A percentile compares a stretch with the other conserved stretches of the same genome.
Conservation (phyloP, 257 asterid genomes). For the Solanum tacnaense region DNA sequence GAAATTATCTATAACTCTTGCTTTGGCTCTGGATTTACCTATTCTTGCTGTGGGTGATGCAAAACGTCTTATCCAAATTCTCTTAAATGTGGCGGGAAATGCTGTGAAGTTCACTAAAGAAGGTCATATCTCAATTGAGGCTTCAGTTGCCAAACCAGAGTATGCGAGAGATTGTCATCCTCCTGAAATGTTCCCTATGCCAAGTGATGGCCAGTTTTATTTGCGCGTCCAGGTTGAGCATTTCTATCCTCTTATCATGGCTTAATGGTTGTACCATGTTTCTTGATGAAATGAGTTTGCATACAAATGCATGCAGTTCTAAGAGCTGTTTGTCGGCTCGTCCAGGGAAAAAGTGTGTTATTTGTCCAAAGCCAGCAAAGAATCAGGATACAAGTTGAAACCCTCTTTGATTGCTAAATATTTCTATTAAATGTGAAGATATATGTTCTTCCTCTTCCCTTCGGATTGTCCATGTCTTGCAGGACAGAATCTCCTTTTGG, state of each 20-base stretch:
- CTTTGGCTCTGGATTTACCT: conserved; percentile 45
- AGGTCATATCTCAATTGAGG: conserved; percentile 44
- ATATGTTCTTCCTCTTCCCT: background rate
- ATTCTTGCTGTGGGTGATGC: conserved; percentile 50
- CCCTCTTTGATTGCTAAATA: background rate
- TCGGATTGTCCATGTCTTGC: background rate
- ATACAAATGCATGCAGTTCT: background rate
- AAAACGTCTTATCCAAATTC: conserved; percentile 50
- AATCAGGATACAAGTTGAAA: background rate
- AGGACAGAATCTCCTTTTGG: background rate
- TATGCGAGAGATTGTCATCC: conserved; percentile 36
- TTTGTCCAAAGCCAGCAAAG: background rate
- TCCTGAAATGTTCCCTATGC: conserved; percentile 24
- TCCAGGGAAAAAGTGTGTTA: background rate
- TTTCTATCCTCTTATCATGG: background rate
- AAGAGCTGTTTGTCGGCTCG: background rate
- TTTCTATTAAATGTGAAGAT: background rate
- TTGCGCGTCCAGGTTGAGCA: conserved; percentile 47
- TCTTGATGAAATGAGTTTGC: background rate
- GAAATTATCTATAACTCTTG: conserved; percentile 39
- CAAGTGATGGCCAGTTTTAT: conserved; percentile 43
- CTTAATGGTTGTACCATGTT: background rate
- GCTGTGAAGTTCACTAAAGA: conserved; percentile 70
- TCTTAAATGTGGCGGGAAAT: conserved; percentile 45
- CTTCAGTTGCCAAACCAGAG: conserved; percentile 47